Conservation (phyloP, 208 protist species). For the Leptomonas seymouri region DNA sequence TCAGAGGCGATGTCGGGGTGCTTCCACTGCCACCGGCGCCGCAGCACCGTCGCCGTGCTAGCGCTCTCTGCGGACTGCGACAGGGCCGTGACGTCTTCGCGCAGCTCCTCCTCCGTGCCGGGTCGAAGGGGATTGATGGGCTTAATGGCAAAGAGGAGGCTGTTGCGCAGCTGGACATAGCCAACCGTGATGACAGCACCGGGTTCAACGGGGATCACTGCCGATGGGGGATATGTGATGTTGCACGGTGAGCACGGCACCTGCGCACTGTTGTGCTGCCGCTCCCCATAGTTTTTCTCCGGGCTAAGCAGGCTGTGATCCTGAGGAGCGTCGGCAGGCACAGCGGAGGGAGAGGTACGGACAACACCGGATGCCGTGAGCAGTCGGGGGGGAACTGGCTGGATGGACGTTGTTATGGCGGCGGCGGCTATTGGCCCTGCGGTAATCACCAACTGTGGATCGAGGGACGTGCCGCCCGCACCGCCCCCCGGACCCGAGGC, state of each 20-base stretch:
- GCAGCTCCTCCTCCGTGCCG: constrained; percentile 24
- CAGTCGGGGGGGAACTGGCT: constrained; percentile 5
- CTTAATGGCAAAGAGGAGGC: constrained; percentile 76
- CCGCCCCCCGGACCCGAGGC: too few species aligned
- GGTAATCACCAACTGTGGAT: too few species aligned
- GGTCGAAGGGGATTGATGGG: constrained; percentile 58
- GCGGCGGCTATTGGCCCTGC: neutral
- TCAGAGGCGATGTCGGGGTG: constrained; percentile 57
- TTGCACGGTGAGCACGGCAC: too few species aligned
- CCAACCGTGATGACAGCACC: constrained; percentile 38
- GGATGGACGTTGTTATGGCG: neutral
- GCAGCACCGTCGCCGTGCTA: constrained; percentile 67
- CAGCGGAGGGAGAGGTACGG: neutral
- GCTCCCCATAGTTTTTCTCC: too few species aligned
- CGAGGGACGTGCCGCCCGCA: too few species aligned
- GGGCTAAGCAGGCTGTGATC: neutral
- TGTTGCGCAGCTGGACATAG: constrained; percentile 76
- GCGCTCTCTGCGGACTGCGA: constrained; percentile 53
- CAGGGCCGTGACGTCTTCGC: constrained; percentile 25
- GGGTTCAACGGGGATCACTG: neutral
- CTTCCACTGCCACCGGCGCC: constrained; percentile 74
- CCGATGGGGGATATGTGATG: too few species aligned
- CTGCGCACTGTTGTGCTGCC: too few species aligned
- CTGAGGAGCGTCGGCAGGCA: neutral
- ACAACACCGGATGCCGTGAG: neutral